Evolutionary conservation across 768 basidiomycete species (phyloP).

Genomic region (Sutorius australiensis): DNA sequence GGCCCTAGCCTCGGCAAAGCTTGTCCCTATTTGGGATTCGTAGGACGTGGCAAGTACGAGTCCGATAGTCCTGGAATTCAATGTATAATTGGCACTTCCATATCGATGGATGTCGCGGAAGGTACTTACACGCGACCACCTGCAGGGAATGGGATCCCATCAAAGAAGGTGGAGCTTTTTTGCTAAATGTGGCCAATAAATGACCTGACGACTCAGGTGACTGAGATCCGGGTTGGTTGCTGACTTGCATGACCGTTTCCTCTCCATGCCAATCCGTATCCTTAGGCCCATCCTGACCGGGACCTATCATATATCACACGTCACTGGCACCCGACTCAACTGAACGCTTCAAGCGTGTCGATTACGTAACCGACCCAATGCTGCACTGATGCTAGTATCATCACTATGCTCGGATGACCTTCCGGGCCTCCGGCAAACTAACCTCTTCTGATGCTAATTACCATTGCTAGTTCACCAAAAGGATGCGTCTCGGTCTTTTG

Average conservation of each 20-base stretch:
- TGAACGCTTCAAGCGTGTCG: background rate
- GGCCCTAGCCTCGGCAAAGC: background rate
- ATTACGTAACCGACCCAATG: conserved; percentile 3
- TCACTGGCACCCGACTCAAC: background rate
- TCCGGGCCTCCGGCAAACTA: background rate
- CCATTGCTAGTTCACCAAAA: background rate
- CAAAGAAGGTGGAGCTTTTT: background rate
- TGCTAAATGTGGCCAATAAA: conserved; percentile 6
- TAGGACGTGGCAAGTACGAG: conserved; percentile 6
- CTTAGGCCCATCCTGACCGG: too few relatives aligned
- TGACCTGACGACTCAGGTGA: background rate
- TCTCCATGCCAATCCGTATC: background rate
- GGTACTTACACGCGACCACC: background rate
- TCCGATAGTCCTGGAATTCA: background rate
- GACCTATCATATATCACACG: too few relatives aligned
- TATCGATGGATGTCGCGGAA: conserved; percentile 1
- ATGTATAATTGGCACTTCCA: background rate
- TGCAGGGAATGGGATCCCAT: background rate
- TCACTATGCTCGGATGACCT: background rate
- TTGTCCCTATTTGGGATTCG: background rate
- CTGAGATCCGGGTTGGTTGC: conserved; percentile 11
- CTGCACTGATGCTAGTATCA: background rate
- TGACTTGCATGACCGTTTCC: conserved; percentile 1
- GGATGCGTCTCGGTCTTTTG: background rate
- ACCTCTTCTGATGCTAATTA: background rate